phyloP scores from a whole-genome alignment of 208 protist species.

The Porcisia deanei region DNA sequence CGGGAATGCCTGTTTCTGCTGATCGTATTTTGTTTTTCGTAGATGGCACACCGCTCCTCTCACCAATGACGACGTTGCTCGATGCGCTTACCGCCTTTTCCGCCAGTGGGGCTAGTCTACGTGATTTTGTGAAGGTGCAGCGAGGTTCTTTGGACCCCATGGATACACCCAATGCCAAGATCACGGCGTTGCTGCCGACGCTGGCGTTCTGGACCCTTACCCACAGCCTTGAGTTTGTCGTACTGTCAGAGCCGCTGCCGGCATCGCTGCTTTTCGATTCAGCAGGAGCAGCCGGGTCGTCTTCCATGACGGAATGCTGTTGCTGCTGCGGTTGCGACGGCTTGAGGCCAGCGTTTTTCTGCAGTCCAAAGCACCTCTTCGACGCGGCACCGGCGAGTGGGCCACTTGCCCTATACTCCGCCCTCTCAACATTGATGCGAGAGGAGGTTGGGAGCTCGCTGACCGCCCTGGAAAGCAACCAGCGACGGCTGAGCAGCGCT shows the following conservation, averaged over 20 bases:
- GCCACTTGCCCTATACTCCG: slow-evolving; percentile 21
- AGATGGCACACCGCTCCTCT: slow-evolving; percentile 37
- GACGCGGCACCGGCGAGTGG: slow-evolving; percentile 23
- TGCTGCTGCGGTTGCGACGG: slow-evolving; percentile 27
- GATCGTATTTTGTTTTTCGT: slow-evolving; percentile 48
- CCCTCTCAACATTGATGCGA: slow-evolving; percentile 14
- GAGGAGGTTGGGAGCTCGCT: slow-evolving; percentile 8
- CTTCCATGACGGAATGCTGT: not conserved
- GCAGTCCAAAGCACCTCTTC: slow-evolving; percentile 36
- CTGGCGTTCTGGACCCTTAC: slow-evolving; percentile 47
- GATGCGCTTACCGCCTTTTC: slow-evolving; percentile 36
- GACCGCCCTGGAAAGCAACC: slow-evolving; percentile 22
- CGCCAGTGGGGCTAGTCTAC: slow-evolving; percentile 28
- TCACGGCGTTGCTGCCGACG: slow-evolving; percentile 21
- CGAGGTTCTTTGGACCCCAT: slow-evolving; percentile 14
- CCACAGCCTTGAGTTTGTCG: slow-evolving; percentile 50
- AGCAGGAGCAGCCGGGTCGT: not conserved
- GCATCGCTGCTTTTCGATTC: slow-evolving; percentile 8
- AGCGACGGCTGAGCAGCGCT: slow-evolving; percentile 63
- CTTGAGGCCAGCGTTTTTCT: slow-evolving; percentile 24
- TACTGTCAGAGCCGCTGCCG: slow-evolving; percentile 46
- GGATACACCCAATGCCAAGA: slow-evolving; percentile 16
- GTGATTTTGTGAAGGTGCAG: slow-evolving; percentile 21
- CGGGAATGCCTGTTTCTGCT: slow-evolving; percentile 5
- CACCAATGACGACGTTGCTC: slow-evolving; percentile 42